Evolutionary conservation across 2,329 filamentous ascomycete species (phyloP), one percentile per base, ranked within the genome.

Genomic region (Rutstroemia sp.): DNA sequence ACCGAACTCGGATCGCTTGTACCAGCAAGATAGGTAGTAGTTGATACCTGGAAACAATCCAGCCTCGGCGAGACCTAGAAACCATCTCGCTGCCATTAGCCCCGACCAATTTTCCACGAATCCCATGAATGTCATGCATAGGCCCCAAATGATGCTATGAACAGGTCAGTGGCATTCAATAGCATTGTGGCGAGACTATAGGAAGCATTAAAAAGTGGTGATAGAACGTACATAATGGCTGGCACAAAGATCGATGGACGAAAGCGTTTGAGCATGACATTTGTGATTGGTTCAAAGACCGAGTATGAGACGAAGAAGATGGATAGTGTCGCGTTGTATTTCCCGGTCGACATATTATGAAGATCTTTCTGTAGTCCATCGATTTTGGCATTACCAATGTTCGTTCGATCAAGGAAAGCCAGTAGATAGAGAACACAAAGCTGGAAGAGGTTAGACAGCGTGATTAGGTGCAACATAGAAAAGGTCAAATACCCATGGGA

Each of bases 241-340:
- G 90, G 87, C 55, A 95, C 83, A 68, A 95, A 96, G 53, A 92
- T 73, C 41, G 86, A 89, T 0, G 91, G 91, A 1, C 83, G 79
- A 59, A 89, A 74, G 18, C 78, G 79, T 74, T 91, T 91, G 48
- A 92, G 73, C 39, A 90, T 71, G 56, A 91, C 80, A 68, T 88
- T 88, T 62, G 83, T 86, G 0, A 86, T 82, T 49, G 91, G 87
- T 73, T 89, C 85, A 61, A 90, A 91, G 37, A 91, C 72, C 2
- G 88, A 79, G 69, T 96, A 96, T 0, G 87, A 90, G 50, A 95
- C 78, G 73, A 95, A 95, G 74, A 95, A 95, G 63, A 95, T 86
- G 37, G 87, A 89, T 7, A 95, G 76, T 0, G 85, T 81, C 21
- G 80, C 77, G 69, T 92, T 92, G 73, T 91, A 95, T 66, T 87